Evolutionary conservation across 2,329 filamentous ascomycete species (phyloP), one percentile per base, ranked within the genome.

Genomic region (Phialocephala sp.): DNA sequence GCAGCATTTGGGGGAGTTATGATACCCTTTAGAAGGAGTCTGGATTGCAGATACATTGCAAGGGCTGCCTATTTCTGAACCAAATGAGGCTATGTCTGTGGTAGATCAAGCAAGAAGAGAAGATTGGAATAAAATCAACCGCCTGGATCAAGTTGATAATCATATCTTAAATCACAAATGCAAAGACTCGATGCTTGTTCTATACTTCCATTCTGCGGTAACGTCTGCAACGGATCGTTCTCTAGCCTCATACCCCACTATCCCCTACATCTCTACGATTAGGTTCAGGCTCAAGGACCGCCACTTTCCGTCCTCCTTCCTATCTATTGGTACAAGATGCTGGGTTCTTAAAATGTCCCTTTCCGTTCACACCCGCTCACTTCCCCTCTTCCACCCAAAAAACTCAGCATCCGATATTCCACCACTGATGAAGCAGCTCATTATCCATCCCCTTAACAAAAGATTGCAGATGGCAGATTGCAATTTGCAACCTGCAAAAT

Each of bases 351-450:
- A 22, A 24, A 54, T 27, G 9, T 32, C 50, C 12, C 22, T 32
- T 18, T 27, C 45, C 11, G 24, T 22, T 50, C 45, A 50, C 22
- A 50, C n/a, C 20, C n/a, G 45, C 20, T 32, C 45, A 20, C n/a
- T 22, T 22, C n/a, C 18, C n/a, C 18, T 22, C 45, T 11, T 24
- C 45, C n/a, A 32, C 27, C 27, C 27, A 32, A 32, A 32, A 18
- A 5, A 35, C 24, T 22, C 24, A 54, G 50, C 50, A 54, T 54
- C 50, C 35, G 32, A 54, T 18, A 57, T 57, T 27, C 36, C n/a
- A 22, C 59, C 59, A 66, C 67, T 67, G 66, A 65, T 71, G 66
- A 71, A 69, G 67, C 66, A 60, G 60, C n/a, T 41, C 36, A 58
- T 56, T 61, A 52, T 36, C 41, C 47, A 15, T 43, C 52, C 50